Base-by-base conservation (phyloP, 192 early-diverging fungal genomes). In the Coemansia sp. region DNA sequence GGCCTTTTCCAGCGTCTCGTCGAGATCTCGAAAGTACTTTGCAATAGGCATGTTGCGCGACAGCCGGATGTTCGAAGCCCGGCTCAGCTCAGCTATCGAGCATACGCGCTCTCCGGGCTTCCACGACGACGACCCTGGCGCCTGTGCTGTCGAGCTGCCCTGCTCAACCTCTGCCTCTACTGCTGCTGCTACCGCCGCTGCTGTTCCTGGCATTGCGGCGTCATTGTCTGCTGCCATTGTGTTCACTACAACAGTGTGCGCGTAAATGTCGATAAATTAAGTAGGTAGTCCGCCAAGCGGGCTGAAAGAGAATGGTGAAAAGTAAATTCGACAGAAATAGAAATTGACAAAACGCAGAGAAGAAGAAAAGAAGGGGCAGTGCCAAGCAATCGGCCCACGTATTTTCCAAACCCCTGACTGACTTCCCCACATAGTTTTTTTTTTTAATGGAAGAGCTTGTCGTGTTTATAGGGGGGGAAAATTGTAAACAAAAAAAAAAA, bases 1-100 rank as follows among this genome's bases (percentile, higher is more conserved):
- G 76, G 83, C 83, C 67, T 85, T 80, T 19, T 67, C 68, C 5
- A 78, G 31, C n/a, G 74, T 78, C 40, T 75, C 67, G 17, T 85
- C 78, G 32, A 81, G 74, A 55, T 81, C 80, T 4, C 48, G 45
- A 59, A 69, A 80, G 68, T 81, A 78, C 55, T 76, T 76, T 41
- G 67, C 44, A 22, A 85, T 72, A 0, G 76, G 66, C 36, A 72
- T 67, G 15, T 71, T 75, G 63, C 71, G 76, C 39, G 70, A 74
- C 15, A 74, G 36, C 51, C 67, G 67, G 34, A 83, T 71, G 53
- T 75, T 59, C 19, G 80, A 76, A 22, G 76, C 76, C 0, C 71
- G 65, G n/a, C 71, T 67, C 3, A 83, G 70, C 64, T 83, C 76
- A 4, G 74, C 72, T 29, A 75, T 44, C 27, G 80, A 78, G 70